Base-by-base conservation (phyloP, 441 rosid genomes). In the Mallotus japonicus region DNA sequence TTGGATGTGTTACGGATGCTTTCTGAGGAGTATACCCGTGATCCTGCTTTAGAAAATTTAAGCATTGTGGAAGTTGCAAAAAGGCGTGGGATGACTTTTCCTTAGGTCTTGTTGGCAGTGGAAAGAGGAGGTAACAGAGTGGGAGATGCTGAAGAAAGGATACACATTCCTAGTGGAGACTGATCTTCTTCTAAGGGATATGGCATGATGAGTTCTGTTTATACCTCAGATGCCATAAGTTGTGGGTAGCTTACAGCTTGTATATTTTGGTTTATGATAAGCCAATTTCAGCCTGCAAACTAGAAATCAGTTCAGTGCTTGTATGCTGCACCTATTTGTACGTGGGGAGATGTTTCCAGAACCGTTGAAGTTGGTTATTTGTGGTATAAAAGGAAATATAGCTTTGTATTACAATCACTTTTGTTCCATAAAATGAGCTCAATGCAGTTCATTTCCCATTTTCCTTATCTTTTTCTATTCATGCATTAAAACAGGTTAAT, bases 31-130 rank as follows among this genome's bases (percentile, higher is more conserved):
- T 4, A 59, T 49, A 70, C 53, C 58, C 40, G 14, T 37, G 87
- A 74, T 72, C 66, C 47, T 34, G 47, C n/a, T 70, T 59, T 83
- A 32, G 76, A 62, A 64, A 74, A 67, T 22, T 55, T 72, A 15
- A 79, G 80, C 49, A 61, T 80, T 46, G 62, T 81, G 74, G 88
- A 87, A 55, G 74, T 71, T 62, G 89, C 80, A 8, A 81, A 81
- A 82, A 69, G 65, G 61, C 65, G 80, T 32, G 88, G 88, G 73
- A 40, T 84, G 58, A 74, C 77, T 50, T 82, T 84, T 73, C 85
- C 85, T 54, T 70, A 51, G 16, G 37, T 62, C 69, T 54, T 69
- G 62, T 3, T 73, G 40, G 4, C 5, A 3, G 5, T 22, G 72
- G 58, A 28, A 40, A 58, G 0, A 54, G 47, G 55, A 62, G 74